Evolutionary conservation across 1,284 basidiomycete species (phyloP), one percentile per base, ranked within the genome.

Genomic region (Moesziomyces sp.): DNA sequence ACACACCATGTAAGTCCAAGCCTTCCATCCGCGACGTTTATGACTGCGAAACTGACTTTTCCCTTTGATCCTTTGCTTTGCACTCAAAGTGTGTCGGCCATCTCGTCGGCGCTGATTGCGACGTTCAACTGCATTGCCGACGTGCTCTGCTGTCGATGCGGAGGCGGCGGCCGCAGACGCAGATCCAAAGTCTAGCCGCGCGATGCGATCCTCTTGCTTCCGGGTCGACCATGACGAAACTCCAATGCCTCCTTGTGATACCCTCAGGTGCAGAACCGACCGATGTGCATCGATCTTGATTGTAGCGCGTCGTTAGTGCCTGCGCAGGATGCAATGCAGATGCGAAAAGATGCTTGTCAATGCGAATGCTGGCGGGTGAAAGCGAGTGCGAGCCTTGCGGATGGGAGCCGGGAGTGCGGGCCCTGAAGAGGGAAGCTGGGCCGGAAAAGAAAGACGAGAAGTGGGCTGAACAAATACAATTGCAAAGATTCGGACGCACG

Each of bases 71-170:
- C n/a, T 33, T 40, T 21, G 35, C 21, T 33, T 6, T 16, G 28
- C 1, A 51, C 16, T 18, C 55, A 16, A 16, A 75, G 67, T 38
- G 69, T 78, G 47, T 73, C 66, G 35, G 76, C 74, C 10, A 64
- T 78, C 35, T 59, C 69, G 1, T 48, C 59, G 21, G 57, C 55
- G 38, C 48, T 78, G 1, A 73, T 62, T 18, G 76, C 67, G 3
- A 78, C 76, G 6, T 76, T 78, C 63, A 70, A 74, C 54, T 78
- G 76, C 54, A 78, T 78, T 46, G 76, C 76, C 45, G 76, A 78
- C 48, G 70, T 78, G 9, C 58, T 78, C 24, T 78, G 76, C 63
- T 78, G 76, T 33, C 59, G 76, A 23, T 78, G 76, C 56, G 70
- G 74, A 11, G 52, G 74, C 3, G 47, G 74, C 10, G 54, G 62